Percentiles rank a stretch among this genome's conserved stretches.
Evolutionary conservation across 2,329 filamentous ascomycete species (phyloP).

Genomic region (Epichloe brachyelytri): DNA sequence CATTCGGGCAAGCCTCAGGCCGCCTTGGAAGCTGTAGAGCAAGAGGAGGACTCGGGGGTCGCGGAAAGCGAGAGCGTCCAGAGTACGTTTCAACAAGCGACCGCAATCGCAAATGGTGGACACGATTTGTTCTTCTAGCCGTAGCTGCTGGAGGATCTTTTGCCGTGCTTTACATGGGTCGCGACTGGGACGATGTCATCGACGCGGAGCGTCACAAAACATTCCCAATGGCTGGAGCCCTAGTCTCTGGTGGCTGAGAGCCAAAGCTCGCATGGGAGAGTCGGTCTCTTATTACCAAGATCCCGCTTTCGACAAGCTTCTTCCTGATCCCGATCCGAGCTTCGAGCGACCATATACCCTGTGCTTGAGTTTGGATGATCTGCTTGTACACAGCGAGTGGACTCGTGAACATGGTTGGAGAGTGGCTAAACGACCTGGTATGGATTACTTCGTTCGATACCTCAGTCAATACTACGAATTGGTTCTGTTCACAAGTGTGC

Average conservation of each 20-base stretch:
- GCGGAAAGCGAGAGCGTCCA: conserved; percentile 38
- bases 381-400: conserved; percentile 94
- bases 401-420: conserved; percentile 88
- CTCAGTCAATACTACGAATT: conserved; percentile 96
- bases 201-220: conserved; percentile 57
- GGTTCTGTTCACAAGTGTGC: conserved; percentile 86
- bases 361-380: conserved; percentile 82
- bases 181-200: conserved; percentile 75
- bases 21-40: conserved; percentile 24
- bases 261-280: conserved; percentile 59
- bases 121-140: conserved; percentile 58
- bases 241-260: conserved; percentile 66
- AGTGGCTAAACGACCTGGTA: conserved; percentile 82
- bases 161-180: conserved; percentile 62
- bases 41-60: conserved; percentile 18
- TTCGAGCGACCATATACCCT: conserved; percentile 84
- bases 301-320: conserved; percentile 83
- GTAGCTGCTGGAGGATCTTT: conserved; percentile 43
- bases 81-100: conserved; percentile 89
- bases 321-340: conserved; percentile 68
- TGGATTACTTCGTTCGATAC: conserved; percentile 96
- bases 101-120: conserved; percentile 61
- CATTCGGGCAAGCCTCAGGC: conserved; percentile 21
- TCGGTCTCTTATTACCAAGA: conserved; percentile 90
- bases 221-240: conserved; percentile 70